Percentiles rank a stretch among this genome's conserved stretches.
Evolutionary conservation across 495 filamentous ascomycete genomes (phyloP).

Genomic region (Talaromyces stipitatus): DNA sequence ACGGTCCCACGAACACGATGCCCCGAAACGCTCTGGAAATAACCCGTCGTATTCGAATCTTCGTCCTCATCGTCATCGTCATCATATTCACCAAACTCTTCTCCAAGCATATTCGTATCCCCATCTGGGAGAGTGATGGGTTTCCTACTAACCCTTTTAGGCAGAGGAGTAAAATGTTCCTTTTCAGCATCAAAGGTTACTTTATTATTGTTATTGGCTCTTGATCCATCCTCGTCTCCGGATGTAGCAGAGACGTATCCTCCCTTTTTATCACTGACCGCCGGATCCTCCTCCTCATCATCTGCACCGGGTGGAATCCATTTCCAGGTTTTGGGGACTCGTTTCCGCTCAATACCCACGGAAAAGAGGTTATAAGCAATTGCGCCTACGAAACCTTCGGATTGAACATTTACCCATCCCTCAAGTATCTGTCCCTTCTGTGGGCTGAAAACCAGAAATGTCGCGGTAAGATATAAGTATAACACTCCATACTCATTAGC

Average conservation of each 20-base stretch:
- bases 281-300: conserved; percentile 13
- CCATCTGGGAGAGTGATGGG: conserved; percentile 8
- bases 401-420: conserved; percentile 64
- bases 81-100: neutral
- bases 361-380: conserved; percentile 71
- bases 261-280: neutral
- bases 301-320: conserved; percentile 46
- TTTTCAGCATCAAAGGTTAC: conserved; percentile 31
- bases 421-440: conserved; percentile 49
- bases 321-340: conserved; percentile 59
- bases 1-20: conserved; percentile 53
- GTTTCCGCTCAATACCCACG: conserved; percentile 57
- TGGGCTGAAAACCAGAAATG: conserved; percentile 64
- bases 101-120: neutral
- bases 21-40: conserved; percentile 56
- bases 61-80: conserved; percentile 28
- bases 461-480: conserved; percentile 65
- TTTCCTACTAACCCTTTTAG: conserved; percentile 20
- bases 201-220: conserved; percentile 8
- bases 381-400: conserved; percentile 62
- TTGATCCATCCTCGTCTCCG: neutral
- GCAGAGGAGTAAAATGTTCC: conserved; percentile 26
- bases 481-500: conserved; percentile 61
- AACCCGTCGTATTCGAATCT: conserved; percentile 35
- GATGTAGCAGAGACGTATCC: neutral